Evolutionary conservation across 805 yeast species (phyloP), one percentile per base, ranked within the genome.

Genomic region (Candida berthetii): DNA sequence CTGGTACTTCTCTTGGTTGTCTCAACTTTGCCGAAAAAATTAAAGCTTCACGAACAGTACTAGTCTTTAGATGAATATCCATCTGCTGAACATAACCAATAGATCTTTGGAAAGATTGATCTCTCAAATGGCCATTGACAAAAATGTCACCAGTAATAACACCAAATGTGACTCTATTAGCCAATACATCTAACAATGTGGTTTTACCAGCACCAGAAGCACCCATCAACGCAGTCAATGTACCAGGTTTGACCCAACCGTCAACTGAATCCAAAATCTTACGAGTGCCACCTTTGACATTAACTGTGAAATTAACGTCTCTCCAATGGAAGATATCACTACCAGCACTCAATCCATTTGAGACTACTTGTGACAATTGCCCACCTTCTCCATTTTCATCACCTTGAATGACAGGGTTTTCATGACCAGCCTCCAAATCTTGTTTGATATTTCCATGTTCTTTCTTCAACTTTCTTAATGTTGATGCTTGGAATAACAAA

Each of bases 171-270:
- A 82, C 75, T 60, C 91, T 74, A 54, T 80, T 85, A 18, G 88
- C 80, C 45, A 85, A 70, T 49, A 82, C 80, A 60, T 84, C 83
- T 52, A 85, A 68, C 43, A 84, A 66, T 3, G 91, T 85, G 20
- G 93, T 84, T 55, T 84, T 84, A 66, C 93, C 93, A 36, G 93
- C 93, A 66, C 93, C 93, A 28, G 91, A 84, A 40, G 82, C 85
- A 54, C 93, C 93, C 90, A 84, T 83, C 44, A 84, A 68, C 5
- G 91, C 91, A 34, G 90, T 83, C 61, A 84, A 68, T 43, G 85
- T 82, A 52, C 91, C 91, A 16, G 91, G 91, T 54, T 79, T 80
- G 42, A 82, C 87, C 70, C 80, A 84, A 38, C 91, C 91, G 52
- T 74, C 77, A 37, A 78, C 76, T 53, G 69, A 66, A 47, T 71